Evolutionary conservation across 352 stramenopile genomes (phyloP).

Genomic region (Phytophthora multivora): DNA sequence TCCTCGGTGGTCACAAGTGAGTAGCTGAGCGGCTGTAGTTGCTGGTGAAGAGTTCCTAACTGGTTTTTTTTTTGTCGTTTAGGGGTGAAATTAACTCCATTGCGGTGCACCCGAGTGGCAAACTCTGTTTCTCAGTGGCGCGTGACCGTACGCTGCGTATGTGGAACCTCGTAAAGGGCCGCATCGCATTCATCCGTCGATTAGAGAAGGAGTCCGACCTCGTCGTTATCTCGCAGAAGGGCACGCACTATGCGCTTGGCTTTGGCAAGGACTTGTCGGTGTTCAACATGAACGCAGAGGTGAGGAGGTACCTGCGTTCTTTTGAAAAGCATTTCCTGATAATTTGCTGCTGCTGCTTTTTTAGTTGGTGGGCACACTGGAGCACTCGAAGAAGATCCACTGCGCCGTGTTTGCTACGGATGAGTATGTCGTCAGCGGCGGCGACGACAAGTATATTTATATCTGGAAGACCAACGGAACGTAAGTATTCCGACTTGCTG

Average conservation of each 20-base stretch:
- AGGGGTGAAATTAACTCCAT: conserved; percentile 86
- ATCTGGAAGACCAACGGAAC: conserved; percentile 75
- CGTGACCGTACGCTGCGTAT: conserved; percentile 86
- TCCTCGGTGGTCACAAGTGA: conserved; percentile 88
- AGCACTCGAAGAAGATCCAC: conserved; percentile 80
- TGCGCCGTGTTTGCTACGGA: conserved; percentile 76
- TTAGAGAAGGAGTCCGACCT: conserved; percentile 81
- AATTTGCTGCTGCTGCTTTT: background rate
- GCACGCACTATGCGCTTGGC: conserved; percentile 69
- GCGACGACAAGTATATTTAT: conserved; percentile 85
- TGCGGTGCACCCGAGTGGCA: conserved; percentile 88
- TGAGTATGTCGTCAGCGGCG: conserved; percentile 75
- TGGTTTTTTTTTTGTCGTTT: background rate
- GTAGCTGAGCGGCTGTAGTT: conserved; percentile 7
- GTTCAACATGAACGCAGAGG: conserved; percentile 83
- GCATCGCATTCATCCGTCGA: conserved; percentile 87
- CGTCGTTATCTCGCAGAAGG: conserved; percentile 79
- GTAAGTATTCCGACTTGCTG: conserved; percentile 53
- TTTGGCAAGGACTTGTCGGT: conserved; percentile 79
- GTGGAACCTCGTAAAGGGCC: conserved; percentile 91
- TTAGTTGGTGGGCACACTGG: conserved; percentile 65
- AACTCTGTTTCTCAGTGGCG: conserved; percentile 86
- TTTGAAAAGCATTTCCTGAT: background rate
- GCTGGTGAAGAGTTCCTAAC: background rate
- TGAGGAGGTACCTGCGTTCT: conserved; percentile 12